phyloP scores from a whole-genome alignment of 2,329 filamentous ascomycete genomes.

The Aspergillus novofumigatus region DNA sequence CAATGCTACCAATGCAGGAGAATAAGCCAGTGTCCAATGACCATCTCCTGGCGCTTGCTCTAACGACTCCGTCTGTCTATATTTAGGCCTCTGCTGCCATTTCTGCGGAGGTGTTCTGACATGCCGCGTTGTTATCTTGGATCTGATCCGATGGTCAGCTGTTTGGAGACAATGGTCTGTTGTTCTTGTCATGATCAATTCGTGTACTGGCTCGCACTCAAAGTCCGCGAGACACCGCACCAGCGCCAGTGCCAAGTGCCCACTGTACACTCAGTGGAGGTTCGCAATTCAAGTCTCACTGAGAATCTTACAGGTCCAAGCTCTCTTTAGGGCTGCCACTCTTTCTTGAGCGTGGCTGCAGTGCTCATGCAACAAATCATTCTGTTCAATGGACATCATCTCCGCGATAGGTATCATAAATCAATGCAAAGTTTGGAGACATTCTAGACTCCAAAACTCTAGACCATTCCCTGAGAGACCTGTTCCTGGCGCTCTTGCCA shows the following conservation, averaged over 20 bases:
- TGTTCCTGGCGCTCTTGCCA: slow-evolving; percentile 96
- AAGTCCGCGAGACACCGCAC: neutral
- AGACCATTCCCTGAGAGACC: slow-evolving; percentile 85
- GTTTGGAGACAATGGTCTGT: neutral
- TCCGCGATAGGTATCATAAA: neutral
- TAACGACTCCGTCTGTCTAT: neutral
- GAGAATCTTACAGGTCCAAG: neutral
- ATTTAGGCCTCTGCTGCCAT: neutral
- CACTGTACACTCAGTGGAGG: neutral
- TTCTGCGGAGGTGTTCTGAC: neutral
- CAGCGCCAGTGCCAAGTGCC: neutral
- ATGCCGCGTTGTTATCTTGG: neutral
- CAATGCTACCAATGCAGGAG: neutral
- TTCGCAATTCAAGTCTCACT: neutral
- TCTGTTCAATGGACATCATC: neutral
- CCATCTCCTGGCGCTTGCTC: neutral
- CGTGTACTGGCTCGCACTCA: neutral
- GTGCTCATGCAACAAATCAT: neutral
- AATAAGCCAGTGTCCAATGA: neutral
- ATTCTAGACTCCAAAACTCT: slow-evolving; percentile 24
- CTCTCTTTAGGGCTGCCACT: neutral
- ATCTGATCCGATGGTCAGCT: neutral
- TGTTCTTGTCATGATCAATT: neutral
- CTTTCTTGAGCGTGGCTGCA: neutral
- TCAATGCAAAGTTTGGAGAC: neutral